Base-by-base conservation (phyloP, 129 eudicot species). In the Gnaphalium uliginosum region DNA sequence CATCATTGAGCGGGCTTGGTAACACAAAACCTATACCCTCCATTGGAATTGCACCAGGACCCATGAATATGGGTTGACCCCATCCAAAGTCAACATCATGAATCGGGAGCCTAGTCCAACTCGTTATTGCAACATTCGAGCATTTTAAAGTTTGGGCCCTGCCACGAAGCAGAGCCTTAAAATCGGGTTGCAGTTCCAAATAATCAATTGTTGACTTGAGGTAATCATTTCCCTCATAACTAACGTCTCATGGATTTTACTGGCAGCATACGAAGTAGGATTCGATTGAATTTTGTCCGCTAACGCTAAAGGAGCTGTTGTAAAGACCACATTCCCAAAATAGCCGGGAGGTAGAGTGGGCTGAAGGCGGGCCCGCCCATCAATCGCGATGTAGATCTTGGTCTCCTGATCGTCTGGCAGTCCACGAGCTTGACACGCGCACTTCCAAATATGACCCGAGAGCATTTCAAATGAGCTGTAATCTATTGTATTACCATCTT, bases 1-100 rank as follows among this genome's bases (percentile, higher is more conserved):
- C 69, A 1, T 64, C 48, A 3, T 64, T 18, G 48, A 32, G 0
- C 1, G 69, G 69, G 17, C 69, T 64, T 64, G 43, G 46, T 64
- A 64, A 64, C 46, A 64, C 69, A 17, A 17, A 1, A 32, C 25
- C 7, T 8, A 30, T 17, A 17, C 69, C 69, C 1, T 64, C 43
- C 2, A 61, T 5, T 30, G 43, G 13, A 7, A 32, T 30, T 23
- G 15, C 3, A 64, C 2, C 43, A n/a, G 69, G 69, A 1, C 48
- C 69, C 69, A 64, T 32, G 24, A 3, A 30, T 64, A 32, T 64
- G 0, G 69, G 43, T 17, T 2, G 69, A 8, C 69, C 48, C 22
- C 22, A 64, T 33, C 69, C 69, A 64, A 64, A 64, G 14, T 64
- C 69, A 64, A 23, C 15, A 18, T 64, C 48, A 2, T 64, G n/a